Evolutionary conservation across 2,329 filamentous ascomycete species (phyloP).

Genomic region (Plectosphaerella plurivora): DNA sequence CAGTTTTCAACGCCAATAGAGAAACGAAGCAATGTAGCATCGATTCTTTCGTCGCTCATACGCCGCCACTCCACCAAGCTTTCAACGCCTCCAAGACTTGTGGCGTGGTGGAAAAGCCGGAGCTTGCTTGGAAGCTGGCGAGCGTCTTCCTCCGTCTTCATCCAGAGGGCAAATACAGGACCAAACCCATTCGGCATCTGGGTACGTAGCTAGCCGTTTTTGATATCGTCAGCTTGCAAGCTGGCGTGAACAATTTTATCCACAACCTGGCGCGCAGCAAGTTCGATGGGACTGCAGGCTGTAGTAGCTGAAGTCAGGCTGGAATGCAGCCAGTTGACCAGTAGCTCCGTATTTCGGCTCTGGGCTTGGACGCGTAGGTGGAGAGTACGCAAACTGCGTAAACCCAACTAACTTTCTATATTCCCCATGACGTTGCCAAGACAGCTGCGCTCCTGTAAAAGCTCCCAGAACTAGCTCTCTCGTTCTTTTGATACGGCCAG

Average conservation of each 20-base stretch:
- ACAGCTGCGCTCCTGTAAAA: slow-evolving; percentile 66
- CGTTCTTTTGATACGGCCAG: slow-evolving; percentile 51
- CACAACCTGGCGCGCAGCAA: slow-evolving; percentile 48
- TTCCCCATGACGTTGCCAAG: slow-evolving; percentile 86
- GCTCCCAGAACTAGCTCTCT: slow-evolving; percentile 40
- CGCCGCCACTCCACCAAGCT: slow-evolving; percentile 94
- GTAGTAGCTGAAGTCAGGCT: slow-evolving; percentile 20
- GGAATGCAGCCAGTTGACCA: slow-evolving; percentile 68
- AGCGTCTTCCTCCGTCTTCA: slow-evolving; percentile 58
- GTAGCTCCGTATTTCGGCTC: slow-evolving; percentile 60
- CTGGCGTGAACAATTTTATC: slow-evolving; percentile 69
- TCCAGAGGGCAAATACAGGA: slow-evolving; percentile 75
- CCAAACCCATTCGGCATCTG: slow-evolving; percentile 94
- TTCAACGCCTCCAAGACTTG: slow-evolving; percentile 89
- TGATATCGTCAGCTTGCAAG: slow-evolving; percentile 62
- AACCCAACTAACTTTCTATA: slow-evolving; percentile 87
- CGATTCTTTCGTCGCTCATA: slow-evolving; percentile 75
- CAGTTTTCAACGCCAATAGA: slow-evolving; percentile 84
- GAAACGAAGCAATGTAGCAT: slow-evolving; percentile 68
- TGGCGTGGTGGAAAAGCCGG: slow-evolving; percentile 86
- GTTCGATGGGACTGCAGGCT: slow-evolving; percentile 28
- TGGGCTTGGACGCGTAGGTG: slow-evolving; percentile 78
- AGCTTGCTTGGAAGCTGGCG: slow-evolving; percentile 71
- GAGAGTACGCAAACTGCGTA: slow-evolving; percentile 79
- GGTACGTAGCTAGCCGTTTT: slow-evolving; percentile 66